Conservation (phyloP, 2,329 filamentous ascomycete species). For the Thelonectria blattea region DNA sequence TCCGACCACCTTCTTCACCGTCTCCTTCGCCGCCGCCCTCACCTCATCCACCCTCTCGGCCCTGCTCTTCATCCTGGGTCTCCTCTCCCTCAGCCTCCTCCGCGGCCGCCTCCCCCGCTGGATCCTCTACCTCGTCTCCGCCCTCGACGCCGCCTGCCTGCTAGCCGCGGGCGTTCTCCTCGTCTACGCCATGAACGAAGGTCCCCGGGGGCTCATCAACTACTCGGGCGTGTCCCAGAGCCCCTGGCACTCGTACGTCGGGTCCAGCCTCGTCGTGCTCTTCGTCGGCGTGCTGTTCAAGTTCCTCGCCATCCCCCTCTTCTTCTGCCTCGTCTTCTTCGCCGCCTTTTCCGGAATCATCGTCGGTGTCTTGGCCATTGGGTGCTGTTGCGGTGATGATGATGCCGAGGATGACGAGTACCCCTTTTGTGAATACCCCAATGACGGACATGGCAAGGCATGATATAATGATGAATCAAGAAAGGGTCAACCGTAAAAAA, state of each 20-base stretch:
- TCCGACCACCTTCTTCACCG: slow-evolving; percentile 16
- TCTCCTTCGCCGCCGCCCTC: slow-evolving; percentile 13
- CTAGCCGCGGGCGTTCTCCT: slow-evolving; percentile 19
- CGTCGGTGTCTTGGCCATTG: slow-evolving; percentile 12
- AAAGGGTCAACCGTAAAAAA: background rate
- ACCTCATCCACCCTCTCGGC: slow-evolving; percentile 19
- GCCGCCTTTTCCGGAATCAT: slow-evolving; percentile 14
- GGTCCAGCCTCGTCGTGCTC: slow-evolving; percentile 17
- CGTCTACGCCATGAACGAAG: slow-evolving; percentile 26
- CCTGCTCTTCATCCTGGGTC: slow-evolving; percentile 16
- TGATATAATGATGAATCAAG: background rate
- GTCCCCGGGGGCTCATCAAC: slow-evolving; percentile 22
- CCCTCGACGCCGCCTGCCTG: slow-evolving; percentile 15
- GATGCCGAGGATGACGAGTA: slow-evolving; percentile 2
- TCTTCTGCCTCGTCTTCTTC: slow-evolving; percentile 21
- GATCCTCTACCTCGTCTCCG: slow-evolving; percentile 21
- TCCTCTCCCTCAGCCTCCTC: slow-evolving; percentile 19
- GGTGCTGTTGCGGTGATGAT: slow-evolving; percentile 1
- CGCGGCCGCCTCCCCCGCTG: slow-evolving; percentile 14
- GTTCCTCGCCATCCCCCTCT: slow-evolving; percentile 23
- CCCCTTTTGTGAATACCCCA: slow-evolving; percentile 12
- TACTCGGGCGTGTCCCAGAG: slow-evolving; percentile 19
- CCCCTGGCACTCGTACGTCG: slow-evolving; percentile 17
- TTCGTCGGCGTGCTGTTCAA: slow-evolving; percentile 26
- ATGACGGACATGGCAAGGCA: background rate